Conservation (phyloP, 2,329 filamentous ascomycete genomes). For the Botrytis byssoidea region DNA sequence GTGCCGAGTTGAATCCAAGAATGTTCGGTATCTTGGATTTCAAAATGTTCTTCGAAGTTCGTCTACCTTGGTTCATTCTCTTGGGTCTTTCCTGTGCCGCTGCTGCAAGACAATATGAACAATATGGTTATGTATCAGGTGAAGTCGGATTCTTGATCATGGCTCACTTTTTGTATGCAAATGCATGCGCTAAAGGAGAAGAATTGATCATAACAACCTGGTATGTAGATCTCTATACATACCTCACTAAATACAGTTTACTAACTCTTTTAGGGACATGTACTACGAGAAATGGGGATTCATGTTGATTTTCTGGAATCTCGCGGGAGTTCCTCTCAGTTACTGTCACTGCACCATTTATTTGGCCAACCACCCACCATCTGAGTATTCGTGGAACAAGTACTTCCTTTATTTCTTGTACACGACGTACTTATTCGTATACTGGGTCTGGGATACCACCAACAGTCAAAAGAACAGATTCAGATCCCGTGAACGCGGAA, state of each 20-base stretch:
- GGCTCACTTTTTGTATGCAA: constrained; percentile 89
- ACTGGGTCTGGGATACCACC: constrained; percentile 89
- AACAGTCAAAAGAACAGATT: constrained; percentile 95
- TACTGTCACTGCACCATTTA: constrained; percentile 94
- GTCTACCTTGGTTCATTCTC: constrained; percentile 88
- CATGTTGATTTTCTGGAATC: constrained; percentile 96
- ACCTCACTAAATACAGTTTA: not conserved
- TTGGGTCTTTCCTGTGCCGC: constrained; percentile 75
- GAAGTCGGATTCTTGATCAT: constrained; percentile 82
- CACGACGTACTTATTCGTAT: constrained; percentile 73
- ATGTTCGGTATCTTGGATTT: constrained; percentile 84
- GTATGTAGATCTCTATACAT: constrained; percentile 40
- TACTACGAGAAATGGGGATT: constrained; percentile 96
- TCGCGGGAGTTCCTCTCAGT: constrained; percentile 82
- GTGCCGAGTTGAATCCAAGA: constrained; percentile 80
- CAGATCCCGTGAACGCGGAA: constrained; percentile 75
- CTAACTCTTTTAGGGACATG: constrained; percentile 64
- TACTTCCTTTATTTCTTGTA: constrained; percentile 65
- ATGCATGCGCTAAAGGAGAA: constrained; percentile 88
- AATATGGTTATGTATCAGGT: constrained; percentile 81
- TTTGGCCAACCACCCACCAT: constrained; percentile 75
- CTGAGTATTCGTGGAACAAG: constrained; percentile 74
- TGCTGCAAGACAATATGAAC: constrained; percentile 78
- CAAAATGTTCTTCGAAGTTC: constrained; percentile 95
- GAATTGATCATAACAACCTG: constrained; percentile 87